Evolutionary conservation across 805 yeast genomes (phyloP).

Genomic region (Schwanniomyces polymorphus): DNA sequence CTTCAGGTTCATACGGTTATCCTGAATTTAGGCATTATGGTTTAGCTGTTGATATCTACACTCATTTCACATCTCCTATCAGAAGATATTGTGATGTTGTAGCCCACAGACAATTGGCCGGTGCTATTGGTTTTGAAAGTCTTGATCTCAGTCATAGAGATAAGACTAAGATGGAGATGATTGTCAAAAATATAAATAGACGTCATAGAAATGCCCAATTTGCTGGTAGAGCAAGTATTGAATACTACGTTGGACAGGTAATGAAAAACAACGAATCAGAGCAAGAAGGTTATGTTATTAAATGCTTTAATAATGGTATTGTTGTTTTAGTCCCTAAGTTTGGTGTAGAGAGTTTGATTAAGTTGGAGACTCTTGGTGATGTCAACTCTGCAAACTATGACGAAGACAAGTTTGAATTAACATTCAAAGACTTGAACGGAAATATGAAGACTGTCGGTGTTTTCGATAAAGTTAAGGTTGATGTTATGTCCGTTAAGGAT

Average conservation of each 20-base stretch:
- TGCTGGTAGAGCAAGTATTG: conserved; percentile 98
- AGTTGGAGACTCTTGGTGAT: conserved; percentile 72
- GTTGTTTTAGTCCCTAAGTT: conserved; percentile 93
- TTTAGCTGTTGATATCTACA: conserved; percentile 93
- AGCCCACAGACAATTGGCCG: conserved; percentile 96
- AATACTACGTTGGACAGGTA: conserved; percentile 97
- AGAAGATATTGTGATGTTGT: conserved; percentile 97
- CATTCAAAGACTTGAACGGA: conserved; percentile 51
- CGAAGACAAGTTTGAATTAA: conserved; percentile 74
- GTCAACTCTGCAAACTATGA: conserved; percentile 62
- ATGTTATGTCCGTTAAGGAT: conserved; percentile 78
- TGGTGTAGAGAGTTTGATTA: conserved; percentile 93
- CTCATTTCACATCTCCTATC: conserved; percentile 98
- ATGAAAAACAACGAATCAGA: conserved; percentile 78
- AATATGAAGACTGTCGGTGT: conserved; percentile 55
- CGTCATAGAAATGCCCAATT: conserved; percentile 98
- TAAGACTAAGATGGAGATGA: conserved; percentile 83
- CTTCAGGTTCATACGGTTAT: conserved; percentile 85
- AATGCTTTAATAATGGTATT: conserved; percentile 91
- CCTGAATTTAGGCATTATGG: conserved; percentile 96
- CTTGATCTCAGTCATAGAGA: conserved; percentile 82
- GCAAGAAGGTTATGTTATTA: conserved; percentile 89
- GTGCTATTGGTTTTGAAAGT: conserved; percentile 94
- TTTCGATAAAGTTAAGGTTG: conserved; percentile 84
- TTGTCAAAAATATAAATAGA: conserved; percentile 85